Evolutionary conservation across 176 grass and related monocot species (phyloP), one percentile per base, ranked within the genome.

Genomic region (Echinochloa phyllopogon): DNA sequence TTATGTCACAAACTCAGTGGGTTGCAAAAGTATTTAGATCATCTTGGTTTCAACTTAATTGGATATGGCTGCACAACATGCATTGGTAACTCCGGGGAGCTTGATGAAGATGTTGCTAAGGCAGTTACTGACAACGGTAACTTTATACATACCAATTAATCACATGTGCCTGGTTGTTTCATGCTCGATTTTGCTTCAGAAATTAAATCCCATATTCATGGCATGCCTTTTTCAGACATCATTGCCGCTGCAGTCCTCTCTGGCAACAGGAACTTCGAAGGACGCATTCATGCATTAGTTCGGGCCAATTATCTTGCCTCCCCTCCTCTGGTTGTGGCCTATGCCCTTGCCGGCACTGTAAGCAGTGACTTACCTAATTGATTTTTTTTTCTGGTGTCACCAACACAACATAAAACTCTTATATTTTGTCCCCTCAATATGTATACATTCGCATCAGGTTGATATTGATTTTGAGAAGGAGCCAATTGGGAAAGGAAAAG

Each of bases 61-160:
- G 60, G 77, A 21, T 79, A 79, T 79, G 77, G 77, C 9, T 79
- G 60, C 24, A 65, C 61, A n/a, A 79, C 60, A 50, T 79, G 77
- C 45, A 65, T 79, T 50, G 77, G 77, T 48, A 79, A 79, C 77
- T 79, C 77, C 0, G 77, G 77, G 5, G 61, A 79, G 61, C 77
- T 79, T 50, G 77, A 79, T 79, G 77, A 48, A 79, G 44, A 36
- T 79, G 77, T 79, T 37, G 60, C 77, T n/a, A 65, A 50, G 44
- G 77, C 44, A 65, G 21, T 79, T 58, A 51, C 60, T n/a, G 60
- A 65, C 10, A 79, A 79, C 13, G 77, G 77, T 79, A 76, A 57
- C 51, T 76, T 76, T 1, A 23, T 58, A 20, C 43, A 16, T 72
- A 18, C 36, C n/a, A 38, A 55, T 36, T 40, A 14, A 38, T 13